Percentiles rank a stretch among this genome's conserved stretches.
Conservation (phyloP, 805 yeast species). For the Limtongozyma cylindracea region DNA sequence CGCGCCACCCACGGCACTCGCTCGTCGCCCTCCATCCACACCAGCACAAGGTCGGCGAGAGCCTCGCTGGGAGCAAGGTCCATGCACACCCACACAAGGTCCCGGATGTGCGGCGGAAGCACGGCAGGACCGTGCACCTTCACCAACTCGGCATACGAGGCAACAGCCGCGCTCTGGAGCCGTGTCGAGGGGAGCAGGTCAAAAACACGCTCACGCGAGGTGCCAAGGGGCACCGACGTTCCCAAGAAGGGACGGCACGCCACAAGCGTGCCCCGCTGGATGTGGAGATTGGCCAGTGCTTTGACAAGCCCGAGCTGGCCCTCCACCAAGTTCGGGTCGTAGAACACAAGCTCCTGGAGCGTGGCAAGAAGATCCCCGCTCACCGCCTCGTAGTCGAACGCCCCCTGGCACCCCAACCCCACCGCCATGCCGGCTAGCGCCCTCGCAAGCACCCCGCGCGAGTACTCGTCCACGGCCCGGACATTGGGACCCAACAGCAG, state of each 20-base stretch:
- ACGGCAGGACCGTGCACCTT: constrained; percentile 5
- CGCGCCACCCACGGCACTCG: constrained; percentile 32
- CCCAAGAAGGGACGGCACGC: too few species aligned
- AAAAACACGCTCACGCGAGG: constrained; percentile 12
- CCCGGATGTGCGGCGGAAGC: constrained; percentile 20
- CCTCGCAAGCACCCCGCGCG: constrained; percentile 6
- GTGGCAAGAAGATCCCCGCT: constrained; percentile 6
- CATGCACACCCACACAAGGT: constrained; percentile 33
- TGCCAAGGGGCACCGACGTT: too few species aligned
- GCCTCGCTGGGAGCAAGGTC: constrained; percentile 19
- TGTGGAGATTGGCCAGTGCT: too few species aligned
- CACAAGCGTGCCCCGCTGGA: too few species aligned
- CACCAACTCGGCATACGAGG: constrained; percentile 27
- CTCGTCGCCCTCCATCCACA: constrained; percentile 32
- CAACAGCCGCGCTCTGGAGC: constrained; percentile 18
- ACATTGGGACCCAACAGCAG: constrained; percentile 16
- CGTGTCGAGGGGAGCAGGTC: constrained; percentile 16
- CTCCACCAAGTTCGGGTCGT: constrained; percentile 10
- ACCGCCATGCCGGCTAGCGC: constrained; percentile 7
- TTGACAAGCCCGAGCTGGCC: too few species aligned
- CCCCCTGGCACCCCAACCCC: constrained; percentile 9
- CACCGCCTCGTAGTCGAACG: constrained; percentile 6
- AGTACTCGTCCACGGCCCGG: constrained; percentile 4
- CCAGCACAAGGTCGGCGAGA: constrained; percentile 17
- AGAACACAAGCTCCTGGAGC: constrained; percentile 13